Evolutionary conservation across 1,284 basidiomycete species (phyloP).

Genomic region (Trichosporon sp.): DNA sequence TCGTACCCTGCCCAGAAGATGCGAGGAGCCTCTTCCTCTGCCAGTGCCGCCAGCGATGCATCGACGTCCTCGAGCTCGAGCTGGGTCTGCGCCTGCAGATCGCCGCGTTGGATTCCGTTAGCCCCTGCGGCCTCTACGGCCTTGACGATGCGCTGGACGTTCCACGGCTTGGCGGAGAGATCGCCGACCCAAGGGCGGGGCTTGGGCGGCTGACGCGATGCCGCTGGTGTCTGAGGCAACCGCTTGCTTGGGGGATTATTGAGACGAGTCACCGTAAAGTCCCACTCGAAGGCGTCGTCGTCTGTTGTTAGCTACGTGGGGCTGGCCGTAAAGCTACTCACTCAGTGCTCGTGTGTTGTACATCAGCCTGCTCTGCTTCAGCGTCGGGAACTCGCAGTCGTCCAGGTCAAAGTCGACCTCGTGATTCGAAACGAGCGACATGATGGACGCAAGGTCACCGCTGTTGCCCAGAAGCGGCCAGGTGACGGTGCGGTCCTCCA

Average conservation of each 20-base stretch:
- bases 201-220: background rate
- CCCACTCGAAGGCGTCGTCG: slow-evolving; percentile 39
- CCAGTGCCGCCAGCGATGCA: slow-evolving; percentile 18
- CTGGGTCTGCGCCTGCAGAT: slow-evolving; percentile 9
- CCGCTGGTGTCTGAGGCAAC: background rate
- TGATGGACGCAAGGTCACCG: slow-evolving; percentile 37
- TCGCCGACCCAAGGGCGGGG: background rate
- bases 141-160: slow-evolving; percentile 12
- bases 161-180: background rate
- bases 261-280: slow-evolving; percentile 17
- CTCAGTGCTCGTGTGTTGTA: slow-evolving; percentile 41
- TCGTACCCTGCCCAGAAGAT: slow-evolving; percentile 65
- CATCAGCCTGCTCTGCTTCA: slow-evolving; percentile 19
- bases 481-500: slow-evolving; percentile 30
- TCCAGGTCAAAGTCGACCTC: slow-evolving; percentile 36
- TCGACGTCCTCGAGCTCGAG: slow-evolving; percentile 12
- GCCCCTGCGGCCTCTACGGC: slow-evolving; percentile 17
- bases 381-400: slow-evolving; percentile 21
- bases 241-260: background rate
- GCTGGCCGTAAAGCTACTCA: slow-evolving; percentile 12
- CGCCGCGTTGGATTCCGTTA: slow-evolving; percentile 21
- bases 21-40: slow-evolving; percentile 48
- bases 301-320: slow-evolving; percentile 16
- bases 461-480: slow-evolving; percentile 33
- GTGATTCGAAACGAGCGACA: slow-evolving; percentile 37